phyloP scores from a whole-genome alignment of 257 asterid genomes.

The Asclepias syriaca region DNA sequence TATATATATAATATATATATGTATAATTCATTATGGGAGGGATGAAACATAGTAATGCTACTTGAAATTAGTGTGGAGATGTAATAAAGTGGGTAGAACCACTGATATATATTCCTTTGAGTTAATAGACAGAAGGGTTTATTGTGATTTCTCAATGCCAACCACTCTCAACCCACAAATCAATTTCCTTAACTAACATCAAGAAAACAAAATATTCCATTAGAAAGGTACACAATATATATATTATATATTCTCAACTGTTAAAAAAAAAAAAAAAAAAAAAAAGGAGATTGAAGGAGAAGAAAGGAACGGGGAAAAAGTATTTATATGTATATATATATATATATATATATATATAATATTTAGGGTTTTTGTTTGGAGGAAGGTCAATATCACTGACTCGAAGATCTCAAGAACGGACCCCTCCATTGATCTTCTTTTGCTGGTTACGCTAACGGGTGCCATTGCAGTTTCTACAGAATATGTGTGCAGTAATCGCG shows the following conservation, averaged over 20 bases:
- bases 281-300: constrained; percentile 4
- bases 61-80: no score
- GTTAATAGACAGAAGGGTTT: constrained; percentile 1
- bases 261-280: background rate
- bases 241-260: background rate
- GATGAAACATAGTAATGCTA: background rate
- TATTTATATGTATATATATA: background rate
- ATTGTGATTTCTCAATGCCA: constrained; percentile 18
- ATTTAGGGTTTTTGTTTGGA: constrained; percentile 24
- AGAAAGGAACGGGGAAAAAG: background rate
- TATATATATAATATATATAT: no score
- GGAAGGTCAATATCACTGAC: constrained; percentile 28
- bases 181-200: constrained; percentile 20
- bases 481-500: background rate
- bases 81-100: background rate
- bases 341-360: background rate
- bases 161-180: constrained; percentile 29
- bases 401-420: constrained; percentile 24
- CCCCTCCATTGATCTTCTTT: constrained; percentile 23
- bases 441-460: constrained; percentile 26
- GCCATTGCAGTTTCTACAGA: constrained; percentile 1
- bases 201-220: background rate
- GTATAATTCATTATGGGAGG: background rate
- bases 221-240: constrained; percentile 4
- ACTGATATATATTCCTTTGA: background rate